phyloP scores from a whole-genome alignment of 441 rosid species.

The Isatis lusitanica region DNA sequence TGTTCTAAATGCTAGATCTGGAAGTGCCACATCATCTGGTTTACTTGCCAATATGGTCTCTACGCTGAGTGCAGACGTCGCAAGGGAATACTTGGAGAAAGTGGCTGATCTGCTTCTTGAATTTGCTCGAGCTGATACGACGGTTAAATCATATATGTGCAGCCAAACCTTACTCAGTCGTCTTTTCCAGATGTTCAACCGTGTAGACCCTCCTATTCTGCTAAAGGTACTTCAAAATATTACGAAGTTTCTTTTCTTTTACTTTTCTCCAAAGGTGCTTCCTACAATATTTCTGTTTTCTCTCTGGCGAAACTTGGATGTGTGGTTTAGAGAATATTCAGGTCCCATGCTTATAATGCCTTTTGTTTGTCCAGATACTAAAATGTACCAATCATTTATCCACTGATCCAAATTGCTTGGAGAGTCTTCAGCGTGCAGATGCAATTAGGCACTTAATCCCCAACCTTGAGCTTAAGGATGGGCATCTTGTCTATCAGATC shows the following conservation, averaged over 20 bases:
- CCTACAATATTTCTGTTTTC: background rate
- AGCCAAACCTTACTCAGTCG: conserved; percentile 80
- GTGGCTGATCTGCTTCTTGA: conserved; percentile 94
- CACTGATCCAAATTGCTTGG: conserved; percentile 95
- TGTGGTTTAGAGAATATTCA: conserved; percentile 21
- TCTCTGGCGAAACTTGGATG: conserved; percentile 1
- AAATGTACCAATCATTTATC: conserved; percentile 85
- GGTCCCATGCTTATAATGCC: conserved; percentile 18
- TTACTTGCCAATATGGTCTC: conserved; percentile 84
- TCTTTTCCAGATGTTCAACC: conserved; percentile 94
- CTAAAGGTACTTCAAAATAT: conserved; percentile 59
- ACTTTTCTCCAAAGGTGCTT: background rate
- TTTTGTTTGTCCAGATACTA: conserved; percentile 56
- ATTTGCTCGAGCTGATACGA: conserved; percentile 94
- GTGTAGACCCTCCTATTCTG: conserved; percentile 85
- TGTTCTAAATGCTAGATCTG: conserved; percentile 88
- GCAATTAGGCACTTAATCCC: conserved; percentile 96
- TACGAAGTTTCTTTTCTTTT: background rate
- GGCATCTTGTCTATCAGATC: conserved; percentile 72
- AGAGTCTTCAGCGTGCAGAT: conserved; percentile 97
- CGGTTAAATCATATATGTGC: conserved; percentile 90
- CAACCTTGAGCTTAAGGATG: conserved; percentile 90
- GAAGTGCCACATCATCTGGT: conserved; percentile 93
- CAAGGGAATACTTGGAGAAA: conserved; percentile 89
- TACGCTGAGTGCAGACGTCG: conserved; percentile 78